Percentiles rank a stretch among this genome's conserved stretches.
phyloP scores from a whole-genome alignment of 495 filamentous ascomycete genomes.

The Aspergillus leporis region DNA sequence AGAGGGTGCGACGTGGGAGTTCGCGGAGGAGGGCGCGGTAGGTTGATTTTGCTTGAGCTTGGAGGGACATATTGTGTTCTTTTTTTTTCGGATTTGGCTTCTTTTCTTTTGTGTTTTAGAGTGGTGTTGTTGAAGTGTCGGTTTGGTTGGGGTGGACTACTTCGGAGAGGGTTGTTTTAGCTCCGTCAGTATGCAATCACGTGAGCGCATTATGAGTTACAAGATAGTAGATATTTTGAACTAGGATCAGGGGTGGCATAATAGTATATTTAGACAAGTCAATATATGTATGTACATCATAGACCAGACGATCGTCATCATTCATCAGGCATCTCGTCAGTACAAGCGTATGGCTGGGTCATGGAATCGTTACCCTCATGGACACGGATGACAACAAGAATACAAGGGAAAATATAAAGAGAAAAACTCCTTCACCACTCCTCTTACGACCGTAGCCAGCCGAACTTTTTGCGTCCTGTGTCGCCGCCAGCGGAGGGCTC shows the following conservation, averaged over 20 bases:
- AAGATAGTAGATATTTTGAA: constrained; percentile 3
- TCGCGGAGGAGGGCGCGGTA: constrained; percentile 92
- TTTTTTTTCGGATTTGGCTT: constrained; percentile 8
- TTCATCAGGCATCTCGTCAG: constrained; percentile 20
- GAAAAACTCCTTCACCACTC: neutral
- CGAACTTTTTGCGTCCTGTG: constrained; percentile 43
- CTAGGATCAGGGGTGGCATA: constrained; percentile 7
- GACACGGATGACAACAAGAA: neutral
- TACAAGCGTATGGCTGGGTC: constrained; percentile 1
- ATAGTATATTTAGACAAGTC: constrained; percentile 7
- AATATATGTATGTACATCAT: constrained; percentile 29
- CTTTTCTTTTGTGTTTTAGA: constrained; percentile 23
- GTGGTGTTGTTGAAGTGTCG: neutral
- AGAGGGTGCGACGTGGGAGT: constrained; percentile 68
- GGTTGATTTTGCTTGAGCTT: constrained; percentile 64
- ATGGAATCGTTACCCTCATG: constrained; percentile 8
- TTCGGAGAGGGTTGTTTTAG: neutral
- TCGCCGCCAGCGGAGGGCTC: constrained; percentile 46
- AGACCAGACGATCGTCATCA: constrained; percentile 22
- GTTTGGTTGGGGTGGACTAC: constrained; percentile 2
- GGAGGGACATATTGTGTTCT: constrained; percentile 22
- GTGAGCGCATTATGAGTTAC: constrained; percentile 5
- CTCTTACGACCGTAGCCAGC: constrained; percentile 42
- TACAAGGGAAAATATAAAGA: neutral
- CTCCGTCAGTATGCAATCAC: neutral